Conservation (phyloP, 2,329 filamentous ascomycete species). For the Bipolaris gigantea region DNA sequence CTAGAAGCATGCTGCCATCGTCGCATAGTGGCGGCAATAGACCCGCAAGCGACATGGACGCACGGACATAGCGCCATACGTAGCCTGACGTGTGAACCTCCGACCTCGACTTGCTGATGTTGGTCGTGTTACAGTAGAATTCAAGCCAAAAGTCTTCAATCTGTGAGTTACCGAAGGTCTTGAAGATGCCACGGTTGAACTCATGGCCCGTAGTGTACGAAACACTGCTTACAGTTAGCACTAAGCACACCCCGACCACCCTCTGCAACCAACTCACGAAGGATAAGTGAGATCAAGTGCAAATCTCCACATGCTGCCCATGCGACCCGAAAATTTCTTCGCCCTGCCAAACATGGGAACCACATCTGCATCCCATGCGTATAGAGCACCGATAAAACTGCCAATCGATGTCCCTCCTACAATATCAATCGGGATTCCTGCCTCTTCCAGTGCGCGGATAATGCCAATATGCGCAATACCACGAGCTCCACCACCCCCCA, state of each 20-base stretch:
- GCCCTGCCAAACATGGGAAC: conserved; percentile 95
- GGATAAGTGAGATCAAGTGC: conserved; percentile 95
- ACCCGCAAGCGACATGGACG: conserved; percentile 94
- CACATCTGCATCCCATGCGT: conserved; percentile 93
- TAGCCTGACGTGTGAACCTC: conserved; percentile 97
- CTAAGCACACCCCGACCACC: neutral
- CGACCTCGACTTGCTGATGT: conserved; percentile 88
- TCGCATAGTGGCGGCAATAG: conserved; percentile 92
- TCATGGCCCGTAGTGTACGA: conserved; percentile 98
- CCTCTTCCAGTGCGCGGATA: conserved; percentile 92
- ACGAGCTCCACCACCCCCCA: conserved; percentile 89
- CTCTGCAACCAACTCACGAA: conserved; percentile 53
- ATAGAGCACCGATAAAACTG: conserved; percentile 90
- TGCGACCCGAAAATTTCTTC: conserved; percentile 97
- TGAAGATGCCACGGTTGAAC: conserved; percentile 98
- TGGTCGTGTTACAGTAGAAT: conserved; percentile 99
- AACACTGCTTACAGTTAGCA: conserved; percentile 50
- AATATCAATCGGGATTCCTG: conserved; percentile 93
- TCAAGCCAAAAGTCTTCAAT: conserved; percentile 99
- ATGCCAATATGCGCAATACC: conserved; percentile 93
- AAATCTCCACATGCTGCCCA: conserved; percentile 99
- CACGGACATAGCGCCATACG: conserved; percentile 94
- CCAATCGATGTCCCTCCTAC: conserved; percentile 96
- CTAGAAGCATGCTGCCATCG: conserved; percentile 93
- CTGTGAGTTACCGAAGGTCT: conserved; percentile 93